Base-by-base conservation (phyloP, 495 filamentous ascomycete species). In the Pyrenula aspistea region DNA sequence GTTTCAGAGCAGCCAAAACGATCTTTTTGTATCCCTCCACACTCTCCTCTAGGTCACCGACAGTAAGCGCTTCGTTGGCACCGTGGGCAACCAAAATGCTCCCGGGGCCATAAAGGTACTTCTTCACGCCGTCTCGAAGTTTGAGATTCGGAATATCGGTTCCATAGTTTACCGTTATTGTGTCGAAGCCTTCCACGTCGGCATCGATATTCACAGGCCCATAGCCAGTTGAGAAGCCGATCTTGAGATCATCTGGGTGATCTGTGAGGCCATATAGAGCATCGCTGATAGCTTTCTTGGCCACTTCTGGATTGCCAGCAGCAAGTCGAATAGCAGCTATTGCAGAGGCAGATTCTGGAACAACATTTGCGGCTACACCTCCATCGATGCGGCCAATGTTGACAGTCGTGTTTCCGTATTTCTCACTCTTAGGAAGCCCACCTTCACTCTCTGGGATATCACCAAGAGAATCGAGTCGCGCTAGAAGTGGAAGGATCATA, bases 21-120 rank as follows among this genome's bases (percentile, higher is more conserved):
- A 93, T 68, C 63, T 67, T 82, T 68, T 85, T 84, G 61, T 88
- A 91, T 0, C 84, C 88, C 47, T 74, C 73, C 12, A 92, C 85
- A 1, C 87, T 85, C 20, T 76, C 71, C 66, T 83, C 76, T 42
- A 94, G 62, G 50, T 96, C 82, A 8, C 71, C 67, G 12, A 90
- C 78, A 12, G 71, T 84, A 55, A 97, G 65, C 57, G 82, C 82
- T 74, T 97, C 92, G 63, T 95, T 78, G 61, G 89, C 86, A 2
- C 84, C 83, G 68, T 97, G 92, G 2, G 93, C 92, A 50, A 95
- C 88, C 55, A 91, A 74, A 55, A 97, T 96, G 56, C 75, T 87
- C 0, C 92, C 92, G 0, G 89, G 91, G 0, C 90, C 92, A 71
- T 91, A 97, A 47, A 95, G 72, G 67, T 95, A 97, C 54, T 83